Evolutionary conservation across 2,329 filamentous ascomycete species (phyloP), one percentile per base, ranked within the genome.

Genomic region (Ceratocystis cubensis): DNA sequence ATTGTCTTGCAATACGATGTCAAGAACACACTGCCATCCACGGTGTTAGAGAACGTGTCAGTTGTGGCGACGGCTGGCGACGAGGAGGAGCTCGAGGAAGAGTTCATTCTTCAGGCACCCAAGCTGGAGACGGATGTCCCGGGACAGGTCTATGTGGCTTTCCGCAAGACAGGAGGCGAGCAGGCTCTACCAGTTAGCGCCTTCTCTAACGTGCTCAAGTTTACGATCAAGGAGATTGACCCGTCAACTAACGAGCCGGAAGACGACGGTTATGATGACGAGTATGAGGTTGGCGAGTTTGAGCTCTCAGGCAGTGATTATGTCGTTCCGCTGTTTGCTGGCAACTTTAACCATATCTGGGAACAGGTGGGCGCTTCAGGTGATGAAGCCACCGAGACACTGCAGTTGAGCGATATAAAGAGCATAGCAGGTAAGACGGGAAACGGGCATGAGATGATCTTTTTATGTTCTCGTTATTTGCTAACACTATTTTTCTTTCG

Each of bases 141-240:
- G 0, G 94, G 94, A 68, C 93, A 91, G 71, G 87, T 97, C 50
- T 99, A 96, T 74, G 94, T 96, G 50, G 91, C 91, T 1, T 96
- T 99, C 81, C 89, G 88, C 78, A 94, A 95, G 75, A 78, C 85
- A 33, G 84, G 82, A 68, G 91, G 89, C 66, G 89, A 91, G 72
- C 81, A 79, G 56, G 83, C 87, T n/a, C 87, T 95, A 75, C 86
- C 91, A 3, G 81, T 88, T 25, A 86, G 88, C 64, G 88, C 85
- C 53, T 96, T 99, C 76, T 91, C 89, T 70, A 99, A 97, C 76
- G 80, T 90, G 48, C 87, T 99, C 74, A 96, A 94, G 77, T 99
- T 99, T 75, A 96, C 91, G 20, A 94, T 88, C 80, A 97, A 96
- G 79, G 94, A 99, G 77, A 94, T 99, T 70, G 94, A 99, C 72